Evolutionary conservation across 2,329 filamentous ascomycete species (phyloP).

Genomic region (Monosporascus sp.): DNA sequence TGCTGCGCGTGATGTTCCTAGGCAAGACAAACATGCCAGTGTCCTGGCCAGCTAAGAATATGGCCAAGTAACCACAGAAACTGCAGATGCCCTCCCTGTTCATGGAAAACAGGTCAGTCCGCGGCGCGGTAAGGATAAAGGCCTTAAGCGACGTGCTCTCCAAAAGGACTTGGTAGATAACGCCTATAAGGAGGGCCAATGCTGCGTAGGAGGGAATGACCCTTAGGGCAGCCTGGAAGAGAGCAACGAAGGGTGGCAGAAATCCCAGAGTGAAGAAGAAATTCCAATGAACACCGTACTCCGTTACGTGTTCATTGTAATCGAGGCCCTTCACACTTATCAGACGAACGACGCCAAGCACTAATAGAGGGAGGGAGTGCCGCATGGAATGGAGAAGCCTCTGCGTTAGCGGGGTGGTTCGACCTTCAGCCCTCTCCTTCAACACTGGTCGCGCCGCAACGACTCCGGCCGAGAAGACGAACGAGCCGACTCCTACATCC

Average conservation of each 20-base stretch:
- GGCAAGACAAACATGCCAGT: constrained; percentile 77
- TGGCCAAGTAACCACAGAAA: constrained; percentile 87
- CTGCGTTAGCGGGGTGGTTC: constrained; percentile 42
- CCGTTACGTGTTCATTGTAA: constrained; percentile 94
- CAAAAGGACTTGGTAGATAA: constrained; percentile 69
- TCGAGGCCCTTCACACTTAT: constrained; percentile 90
- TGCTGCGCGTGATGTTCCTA: constrained; percentile 41
- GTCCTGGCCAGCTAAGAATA: constrained; percentile 86
- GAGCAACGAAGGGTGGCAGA: constrained; percentile 80
- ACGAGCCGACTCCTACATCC: constrained; percentile 95
- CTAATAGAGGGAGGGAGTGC: constrained; percentile 76
- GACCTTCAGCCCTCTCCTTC: constrained; percentile 57
- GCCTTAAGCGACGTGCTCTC: constrained; percentile 73
- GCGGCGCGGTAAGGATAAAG: constrained; percentile 77
- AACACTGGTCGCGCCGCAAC: constrained; percentile 81
- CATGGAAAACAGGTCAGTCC: constrained; percentile 74
- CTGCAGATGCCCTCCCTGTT: constrained; percentile 96
- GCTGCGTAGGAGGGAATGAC: constrained; percentile 71
- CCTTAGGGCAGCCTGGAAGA: constrained; percentile 68
- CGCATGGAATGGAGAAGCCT: constrained; percentile 65
- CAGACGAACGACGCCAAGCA: constrained; percentile 74
- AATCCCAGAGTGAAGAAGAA: constrained; percentile 96
- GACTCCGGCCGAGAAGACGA: constrained; percentile 89
- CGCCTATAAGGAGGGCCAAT: constrained; percentile 64
- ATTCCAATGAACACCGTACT: constrained; percentile 99